Percentiles rank a stretch among this genome's conserved stretches.
Evolutionary conservation across 2,329 filamentous ascomycete genomes (phyloP).

Genomic region (Orbilia blumenaviensis): DNA sequence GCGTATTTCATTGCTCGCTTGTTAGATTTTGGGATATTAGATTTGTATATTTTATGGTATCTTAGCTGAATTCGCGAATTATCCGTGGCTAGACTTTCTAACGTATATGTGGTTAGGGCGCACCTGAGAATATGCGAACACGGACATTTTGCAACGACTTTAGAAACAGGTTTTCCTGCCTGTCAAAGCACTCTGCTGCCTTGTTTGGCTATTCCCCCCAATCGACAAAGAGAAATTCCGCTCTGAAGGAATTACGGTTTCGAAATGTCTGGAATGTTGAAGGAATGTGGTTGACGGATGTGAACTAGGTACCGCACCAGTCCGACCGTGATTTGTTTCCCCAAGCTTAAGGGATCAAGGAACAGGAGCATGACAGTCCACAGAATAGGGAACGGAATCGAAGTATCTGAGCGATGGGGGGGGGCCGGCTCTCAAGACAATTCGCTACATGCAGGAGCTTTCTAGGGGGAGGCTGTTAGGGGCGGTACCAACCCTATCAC

Average conservation of each 20-base stretch:
- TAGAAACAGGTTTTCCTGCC: not conserved
- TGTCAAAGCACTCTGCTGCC: not conserved
- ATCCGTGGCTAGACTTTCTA: not conserved
- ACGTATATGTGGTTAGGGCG: not conserved
- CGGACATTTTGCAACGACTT: not conserved
- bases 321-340: not conserved
- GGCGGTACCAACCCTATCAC: not conserved
- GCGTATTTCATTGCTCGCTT: not conserved
- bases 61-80: no score
- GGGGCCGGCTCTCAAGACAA: not conserved
- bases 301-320: not conserved
- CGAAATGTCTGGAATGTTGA: slow-evolving; percentile 23
- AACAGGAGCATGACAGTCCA: no score
- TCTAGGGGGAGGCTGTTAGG: not conserved
- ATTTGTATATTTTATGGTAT: no score
- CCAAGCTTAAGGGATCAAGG: not conserved
- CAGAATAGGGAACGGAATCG: no score
- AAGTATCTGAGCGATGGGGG: no score
- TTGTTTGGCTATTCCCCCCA: no score
- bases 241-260: slow-evolving; percentile 22
- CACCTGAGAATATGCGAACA: not conserved
- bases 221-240: not conserved
- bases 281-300: slow-evolving; percentile 4
- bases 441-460: not conserved
- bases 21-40: not conserved